Evolutionary conservation across 202 grass and related monocot genomes (phyloP).

Genomic region (Setaria viridis): DNA sequence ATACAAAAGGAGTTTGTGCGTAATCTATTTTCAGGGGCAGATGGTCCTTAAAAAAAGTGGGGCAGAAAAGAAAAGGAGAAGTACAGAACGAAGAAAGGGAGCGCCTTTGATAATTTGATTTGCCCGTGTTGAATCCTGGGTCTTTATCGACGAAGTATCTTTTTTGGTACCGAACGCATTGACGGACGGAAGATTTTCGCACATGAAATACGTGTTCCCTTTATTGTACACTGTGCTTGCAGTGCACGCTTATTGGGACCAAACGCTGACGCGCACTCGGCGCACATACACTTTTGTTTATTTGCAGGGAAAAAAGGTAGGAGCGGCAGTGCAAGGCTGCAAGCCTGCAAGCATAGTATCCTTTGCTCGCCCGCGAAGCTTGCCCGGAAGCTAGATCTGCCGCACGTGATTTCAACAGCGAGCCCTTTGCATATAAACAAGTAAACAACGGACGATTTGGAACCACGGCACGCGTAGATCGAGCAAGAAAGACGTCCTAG

Average conservation of each 20-base stretch:
- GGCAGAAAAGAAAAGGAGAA: too few relatives aligned
- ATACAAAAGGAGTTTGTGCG: too few relatives aligned
- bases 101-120: neutral
- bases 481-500: conserved; percentile 23
- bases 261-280: neutral
- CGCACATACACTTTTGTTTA: too few relatives aligned
- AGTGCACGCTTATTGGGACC: neutral
- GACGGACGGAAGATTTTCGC: neutral
- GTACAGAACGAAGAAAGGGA: too few relatives aligned
- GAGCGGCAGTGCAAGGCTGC: neutral
- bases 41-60: too few relatives aligned
- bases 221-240: neutral
- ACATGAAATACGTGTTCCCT: neutral
- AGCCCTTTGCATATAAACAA: neutral
- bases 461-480: neutral
- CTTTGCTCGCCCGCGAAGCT: conserved; percentile 31
- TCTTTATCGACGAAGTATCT: neutral
- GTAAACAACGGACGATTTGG: conserved; percentile 17
- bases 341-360: conserved; percentile 14
- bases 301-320: neutral
- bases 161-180: neutral
- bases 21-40: too few relatives aligned
- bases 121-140: neutral
- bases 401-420: conserved; percentile 9
- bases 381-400: conserved; percentile 14